Evolutionary conservation across 2,329 filamentous ascomycete species (phyloP).

Genomic region (Iodosphaeria phyllophila): DNA sequence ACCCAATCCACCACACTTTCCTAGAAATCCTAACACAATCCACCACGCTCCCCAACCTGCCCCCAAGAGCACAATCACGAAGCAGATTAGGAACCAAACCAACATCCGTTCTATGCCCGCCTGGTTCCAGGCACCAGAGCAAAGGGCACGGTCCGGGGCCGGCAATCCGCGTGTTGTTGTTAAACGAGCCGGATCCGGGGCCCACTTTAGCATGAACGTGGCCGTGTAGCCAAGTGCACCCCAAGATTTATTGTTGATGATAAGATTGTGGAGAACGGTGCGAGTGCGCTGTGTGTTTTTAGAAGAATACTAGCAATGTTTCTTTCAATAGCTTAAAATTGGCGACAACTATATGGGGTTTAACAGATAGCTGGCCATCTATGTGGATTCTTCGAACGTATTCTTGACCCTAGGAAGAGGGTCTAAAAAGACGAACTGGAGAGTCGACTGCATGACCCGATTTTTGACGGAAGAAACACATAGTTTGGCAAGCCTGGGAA

Average conservation of each 20-base stretch:
- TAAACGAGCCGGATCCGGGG: slow-evolving; percentile 26
- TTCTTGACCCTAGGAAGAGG: slow-evolving; percentile 1
- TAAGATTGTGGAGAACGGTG: slow-evolving; percentile 37
- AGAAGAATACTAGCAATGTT: too few relatives aligned
- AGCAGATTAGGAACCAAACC: too few relatives aligned
- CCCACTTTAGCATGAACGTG: slow-evolving; percentile 53
- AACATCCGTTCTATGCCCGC: slow-evolving; percentile 14
- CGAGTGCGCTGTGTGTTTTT: slow-evolving; percentile 28
- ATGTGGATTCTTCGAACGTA: neutral
- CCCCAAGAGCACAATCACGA: too few relatives aligned
- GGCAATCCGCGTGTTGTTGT: slow-evolving; percentile 14
- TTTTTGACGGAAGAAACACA: too few relatives aligned
- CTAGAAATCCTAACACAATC: too few relatives aligned
- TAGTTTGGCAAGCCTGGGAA: too few relatives aligned
- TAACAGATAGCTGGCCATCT: neutral
- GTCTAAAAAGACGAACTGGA: too few relatives aligned
- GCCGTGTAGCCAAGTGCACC: slow-evolving; percentile 44
- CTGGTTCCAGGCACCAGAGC: slow-evolving; percentile 8
- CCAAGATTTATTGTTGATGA: slow-evolving; percentile 36
- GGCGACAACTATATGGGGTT: slow-evolving; percentile 20
- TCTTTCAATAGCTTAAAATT: too few relatives aligned
- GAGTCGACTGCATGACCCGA: too few relatives aligned
- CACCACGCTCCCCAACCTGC: too few relatives aligned
- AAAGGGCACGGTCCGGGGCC: slow-evolving; percentile 10
- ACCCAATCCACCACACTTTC: too few relatives aligned